Conservation (phyloP, 192 early-diverging fungal species). For the Coemansia asiatica region DNA sequence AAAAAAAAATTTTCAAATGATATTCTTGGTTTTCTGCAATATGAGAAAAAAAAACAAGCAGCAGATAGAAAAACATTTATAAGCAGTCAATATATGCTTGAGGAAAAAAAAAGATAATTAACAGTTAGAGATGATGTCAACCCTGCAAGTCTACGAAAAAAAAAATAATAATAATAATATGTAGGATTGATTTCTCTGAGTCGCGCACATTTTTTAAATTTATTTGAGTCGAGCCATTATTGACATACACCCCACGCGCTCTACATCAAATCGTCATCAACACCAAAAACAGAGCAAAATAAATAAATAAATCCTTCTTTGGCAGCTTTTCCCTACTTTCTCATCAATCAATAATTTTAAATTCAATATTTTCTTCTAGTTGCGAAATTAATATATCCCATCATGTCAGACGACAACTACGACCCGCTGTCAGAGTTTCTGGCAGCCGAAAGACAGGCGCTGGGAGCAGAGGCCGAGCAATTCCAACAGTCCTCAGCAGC, state of each 20-base stretch:
- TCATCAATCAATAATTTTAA: no score
- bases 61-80: not conserved
- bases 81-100: not conserved
- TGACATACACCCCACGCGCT: no score
- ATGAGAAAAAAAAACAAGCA: conserved; percentile 7
- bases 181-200: no score
- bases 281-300: no score
- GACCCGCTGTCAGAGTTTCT: conserved; percentile 77
- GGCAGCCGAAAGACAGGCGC: conserved; percentile 69
- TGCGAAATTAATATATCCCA: not conserved
- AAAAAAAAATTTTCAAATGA: conserved; percentile 7
- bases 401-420: conserved; percentile 35
- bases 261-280: no score
- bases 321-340: not conserved
- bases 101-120: not conserved
- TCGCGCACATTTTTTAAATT: no score
- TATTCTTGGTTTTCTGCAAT: no score
- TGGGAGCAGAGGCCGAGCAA: conserved; percentile 71
- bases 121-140: no score
- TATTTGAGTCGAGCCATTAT: no score
- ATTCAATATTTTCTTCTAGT: conserved; percentile 6
- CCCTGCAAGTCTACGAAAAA: no score
- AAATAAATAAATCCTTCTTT: no score
- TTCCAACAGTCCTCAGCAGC: conserved; percentile 37
- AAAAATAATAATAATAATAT: no score